Conservation (phyloP, 2,329 filamentous ascomycete genomes). For the Botrytis sinoallii region DNA sequence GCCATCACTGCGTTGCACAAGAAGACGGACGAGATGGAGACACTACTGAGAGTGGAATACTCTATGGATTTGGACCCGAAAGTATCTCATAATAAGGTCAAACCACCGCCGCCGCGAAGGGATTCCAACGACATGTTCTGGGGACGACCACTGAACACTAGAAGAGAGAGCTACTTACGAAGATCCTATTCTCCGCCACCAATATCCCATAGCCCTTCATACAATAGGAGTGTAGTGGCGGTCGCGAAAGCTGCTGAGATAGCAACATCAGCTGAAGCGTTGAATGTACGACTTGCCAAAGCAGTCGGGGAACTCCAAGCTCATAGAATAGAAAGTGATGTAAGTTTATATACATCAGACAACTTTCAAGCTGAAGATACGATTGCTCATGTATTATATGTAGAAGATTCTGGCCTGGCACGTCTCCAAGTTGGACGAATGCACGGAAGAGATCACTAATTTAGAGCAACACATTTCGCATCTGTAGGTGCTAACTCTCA, state of each 20-base stretch:
- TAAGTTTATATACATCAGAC: conserved; percentile 34
- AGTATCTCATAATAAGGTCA: background rate
- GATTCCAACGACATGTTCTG: conserved; percentile 28
- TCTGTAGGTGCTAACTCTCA: conserved; percentile 45
- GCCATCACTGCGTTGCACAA: conserved; percentile 37
- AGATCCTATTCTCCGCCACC: background rate
- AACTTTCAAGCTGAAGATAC: background rate
- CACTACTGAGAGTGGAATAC: conserved; percentile 27
- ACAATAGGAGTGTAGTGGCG: conserved; percentile 10
- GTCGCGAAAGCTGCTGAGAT: conserved; percentile 40
- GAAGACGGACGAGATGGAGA: conserved; percentile 41
- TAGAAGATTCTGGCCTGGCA: conserved; percentile 62
- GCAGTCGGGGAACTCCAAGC: conserved; percentile 51
- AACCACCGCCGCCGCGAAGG: conserved; percentile 18
- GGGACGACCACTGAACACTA: conserved; percentile 30
- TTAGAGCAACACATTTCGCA: conserved; percentile 57
- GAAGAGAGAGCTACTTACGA: conserved; percentile 25
- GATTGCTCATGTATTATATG: conserved; percentile 16
- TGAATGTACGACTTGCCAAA: conserved; percentile 50
- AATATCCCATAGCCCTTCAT: background rate
- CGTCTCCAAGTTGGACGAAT: conserved; percentile 54
- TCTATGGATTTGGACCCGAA: conserved; percentile 17
- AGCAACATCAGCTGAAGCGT: conserved; percentile 42
- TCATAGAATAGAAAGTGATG: conserved; percentile 59
- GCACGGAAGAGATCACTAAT: conserved; percentile 56